Evolutionary conservation across 768 basidiomycete species (phyloP).

Genomic region (Paxillus rubicundulus): DNA sequence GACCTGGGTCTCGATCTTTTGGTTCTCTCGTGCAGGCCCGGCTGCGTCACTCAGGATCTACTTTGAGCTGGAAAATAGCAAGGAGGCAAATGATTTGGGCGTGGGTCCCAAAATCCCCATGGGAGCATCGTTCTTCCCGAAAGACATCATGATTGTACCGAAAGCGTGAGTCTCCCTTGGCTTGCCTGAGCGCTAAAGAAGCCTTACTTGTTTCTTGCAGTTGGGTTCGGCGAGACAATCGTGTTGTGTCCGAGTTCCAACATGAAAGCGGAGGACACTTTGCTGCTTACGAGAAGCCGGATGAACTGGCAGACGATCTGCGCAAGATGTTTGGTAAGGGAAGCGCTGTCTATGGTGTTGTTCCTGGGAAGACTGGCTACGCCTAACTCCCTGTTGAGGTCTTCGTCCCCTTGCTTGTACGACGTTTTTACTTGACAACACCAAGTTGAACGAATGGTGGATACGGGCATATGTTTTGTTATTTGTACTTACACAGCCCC

Average conservation of each 20-base stretch:
- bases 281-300: constrained; percentile 50
- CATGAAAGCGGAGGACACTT: constrained; percentile 60
- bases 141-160: constrained; percentile 39
- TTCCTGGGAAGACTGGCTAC: constrained; percentile 45
- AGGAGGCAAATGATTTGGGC: not conserved
- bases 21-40: constrained; percentile 58
- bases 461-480: no score
- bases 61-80: constrained; percentile 39
- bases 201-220: constrained; percentile 25
- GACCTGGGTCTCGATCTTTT: constrained; percentile 59
- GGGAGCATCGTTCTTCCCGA: constrained; percentile 53
- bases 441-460: no score
- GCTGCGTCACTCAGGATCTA: constrained; percentile 59
- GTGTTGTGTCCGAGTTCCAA: constrained; percentile 45
- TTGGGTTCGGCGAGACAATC: constrained; percentile 39
- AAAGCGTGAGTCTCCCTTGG: constrained; percentile 33
- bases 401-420: no score
- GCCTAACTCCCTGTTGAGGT: constrained; percentile 4
- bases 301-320: constrained; percentile 47
- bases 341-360: constrained; percentile 48
- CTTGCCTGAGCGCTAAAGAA: not conserved
- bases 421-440: no score
- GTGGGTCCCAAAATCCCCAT: constrained; percentile 36
- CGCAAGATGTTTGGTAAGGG: constrained; percentile 55
- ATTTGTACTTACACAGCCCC: no score